Conservation (phyloP, 306 rosid species). For the Cyclanthera cordifolia region DNA sequence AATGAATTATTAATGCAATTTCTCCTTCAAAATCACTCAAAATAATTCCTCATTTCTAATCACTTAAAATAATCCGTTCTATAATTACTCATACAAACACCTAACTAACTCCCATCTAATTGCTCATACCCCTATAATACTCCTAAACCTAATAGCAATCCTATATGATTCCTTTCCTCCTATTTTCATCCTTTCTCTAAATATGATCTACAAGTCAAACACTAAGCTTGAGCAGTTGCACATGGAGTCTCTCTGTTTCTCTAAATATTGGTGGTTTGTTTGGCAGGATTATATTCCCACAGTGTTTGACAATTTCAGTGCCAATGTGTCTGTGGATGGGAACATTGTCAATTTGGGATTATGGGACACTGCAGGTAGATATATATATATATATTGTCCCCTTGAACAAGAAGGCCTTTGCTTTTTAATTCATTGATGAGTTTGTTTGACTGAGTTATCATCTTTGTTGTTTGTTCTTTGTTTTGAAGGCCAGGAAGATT, state of each 20-base stretch:
- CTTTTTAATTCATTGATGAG: background rate
- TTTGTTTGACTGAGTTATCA: background rate
- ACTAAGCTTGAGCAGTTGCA: background rate
- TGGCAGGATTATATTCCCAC: constrained; percentile 90
- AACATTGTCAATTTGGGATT: constrained; percentile 82
- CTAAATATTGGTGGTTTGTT: constrained; percentile 6
- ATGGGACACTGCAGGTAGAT: constrained; percentile 97
- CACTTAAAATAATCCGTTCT: no score
- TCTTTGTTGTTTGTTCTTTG: constrained; percentile 8
- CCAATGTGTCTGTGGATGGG: constrained; percentile 97
- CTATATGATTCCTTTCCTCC: no score
- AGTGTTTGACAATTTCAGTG: constrained; percentile 96
- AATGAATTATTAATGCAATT: no score
- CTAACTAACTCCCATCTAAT: no score
- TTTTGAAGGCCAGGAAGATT: constrained; percentile 86
- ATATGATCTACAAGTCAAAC: no score
- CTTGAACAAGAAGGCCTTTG: background rate
- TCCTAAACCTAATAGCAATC: no score
- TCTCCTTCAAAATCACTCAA: no score
- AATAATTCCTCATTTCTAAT: no score
- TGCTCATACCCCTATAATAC: no score
- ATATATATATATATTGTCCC: background rate
- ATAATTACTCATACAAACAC: no score
- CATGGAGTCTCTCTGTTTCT: background rate
- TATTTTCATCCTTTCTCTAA: no score